Evolutionary conservation across 2,329 filamentous ascomycete species (phyloP).

Genomic region (Colletotrichum theobromicola): DNA sequence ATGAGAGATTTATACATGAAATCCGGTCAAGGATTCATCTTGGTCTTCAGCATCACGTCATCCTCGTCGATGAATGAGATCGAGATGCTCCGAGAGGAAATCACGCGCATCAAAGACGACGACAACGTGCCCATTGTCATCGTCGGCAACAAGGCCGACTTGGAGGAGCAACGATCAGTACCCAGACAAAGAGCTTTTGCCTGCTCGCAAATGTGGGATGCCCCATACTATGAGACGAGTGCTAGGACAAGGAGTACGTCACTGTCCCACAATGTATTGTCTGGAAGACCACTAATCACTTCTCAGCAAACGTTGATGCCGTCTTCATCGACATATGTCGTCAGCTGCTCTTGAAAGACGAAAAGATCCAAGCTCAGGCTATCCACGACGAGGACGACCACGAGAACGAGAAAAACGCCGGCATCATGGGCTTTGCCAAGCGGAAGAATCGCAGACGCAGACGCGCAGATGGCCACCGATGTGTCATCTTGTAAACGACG

Average conservation of each 20-base stretch:
- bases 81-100: slow-evolving; percentile 82
- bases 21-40: slow-evolving; percentile 86
- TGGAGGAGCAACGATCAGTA: slow-evolving; percentile 84
- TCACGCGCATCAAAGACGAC: slow-evolving; percentile 89
- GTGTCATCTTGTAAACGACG: slow-evolving; percentile 24
- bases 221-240: slow-evolving; percentile 90
- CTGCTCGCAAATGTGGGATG: slow-evolving; percentile 86
- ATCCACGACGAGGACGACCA: slow-evolving; percentile 42
- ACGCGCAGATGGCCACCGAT: slow-evolving; percentile 28
- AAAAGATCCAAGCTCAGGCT: slow-evolving; percentile 48
- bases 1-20: slow-evolving; percentile 91
- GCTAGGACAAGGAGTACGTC: slow-evolving; percentile 73
- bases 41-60: slow-evolving; percentile 92
- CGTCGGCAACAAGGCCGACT: slow-evolving; percentile 89
- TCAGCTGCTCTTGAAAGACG: slow-evolving; percentile 80
- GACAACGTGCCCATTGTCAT: slow-evolving; percentile 86
- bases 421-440: slow-evolving; percentile 35
- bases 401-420: slow-evolving; percentile 48
- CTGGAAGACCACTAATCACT: slow-evolving; percentile 26
- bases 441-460: slow-evolving; percentile 33
- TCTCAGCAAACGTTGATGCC: slow-evolving; percentile 83
- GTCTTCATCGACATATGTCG: slow-evolving; percentile 85
- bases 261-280: background rate
- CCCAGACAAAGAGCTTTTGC: slow-evolving; percentile 81
- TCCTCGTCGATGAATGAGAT: slow-evolving; percentile 83